Evolutionary conservation across 306 rosid genomes (phyloP).

Genomic region (Urtica urens): DNA sequence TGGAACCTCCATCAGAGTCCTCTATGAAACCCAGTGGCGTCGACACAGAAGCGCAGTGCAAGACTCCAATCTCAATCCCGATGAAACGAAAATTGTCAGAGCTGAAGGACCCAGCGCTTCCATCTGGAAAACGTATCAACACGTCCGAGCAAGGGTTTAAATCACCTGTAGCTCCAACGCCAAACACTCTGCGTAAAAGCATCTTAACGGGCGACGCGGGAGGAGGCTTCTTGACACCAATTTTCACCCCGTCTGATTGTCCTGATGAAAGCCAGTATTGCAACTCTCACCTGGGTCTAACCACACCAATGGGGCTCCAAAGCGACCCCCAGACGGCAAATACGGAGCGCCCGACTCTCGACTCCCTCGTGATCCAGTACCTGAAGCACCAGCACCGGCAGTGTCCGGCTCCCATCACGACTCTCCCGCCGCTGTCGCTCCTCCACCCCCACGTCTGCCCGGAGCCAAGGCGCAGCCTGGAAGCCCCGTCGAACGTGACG

Average conservation of each 20-base stretch:
- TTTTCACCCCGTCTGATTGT: slow-evolving; percentile 33
- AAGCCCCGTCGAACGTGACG: slow-evolving; percentile 85
- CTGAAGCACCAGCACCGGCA: slow-evolving; percentile 98
- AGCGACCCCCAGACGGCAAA: slow-evolving; percentile 50
- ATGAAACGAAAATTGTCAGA: slow-evolving; percentile 66
- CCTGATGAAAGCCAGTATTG: slow-evolving; percentile 52
- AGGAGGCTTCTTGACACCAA: slow-evolving; percentile 49
- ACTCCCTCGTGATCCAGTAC: slow-evolving; percentile 85
- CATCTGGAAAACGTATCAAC: slow-evolving; percentile 59
- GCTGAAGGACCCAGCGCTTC: slow-evolving; percentile 50
- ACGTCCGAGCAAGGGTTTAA: slow-evolving; percentile 62
- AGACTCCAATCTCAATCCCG: slow-evolving; percentile 59
- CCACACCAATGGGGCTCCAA: slow-evolving; percentile 38
- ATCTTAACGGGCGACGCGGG: slow-evolving; percentile 35
- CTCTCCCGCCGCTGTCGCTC: slow-evolving; percentile 94
- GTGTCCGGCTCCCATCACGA: slow-evolving; percentile 95
- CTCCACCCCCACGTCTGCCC: slow-evolving; percentile 93
- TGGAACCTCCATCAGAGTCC: slow-evolving; percentile 36
- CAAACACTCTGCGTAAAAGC: slow-evolving; percentile 39
- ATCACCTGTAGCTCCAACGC: slow-evolving; percentile 63
- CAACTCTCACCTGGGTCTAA: slow-evolving; percentile 32
- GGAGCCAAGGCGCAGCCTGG: slow-evolving; percentile 85
- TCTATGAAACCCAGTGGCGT: slow-evolving; percentile 23
- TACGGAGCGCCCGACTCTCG: slow-evolving; percentile 67
- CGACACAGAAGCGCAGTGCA: slow-evolving; percentile 61